Conservation (phyloP, 1,284 basidiomycete genomes). For the Psilocybe mexicana region DNA sequence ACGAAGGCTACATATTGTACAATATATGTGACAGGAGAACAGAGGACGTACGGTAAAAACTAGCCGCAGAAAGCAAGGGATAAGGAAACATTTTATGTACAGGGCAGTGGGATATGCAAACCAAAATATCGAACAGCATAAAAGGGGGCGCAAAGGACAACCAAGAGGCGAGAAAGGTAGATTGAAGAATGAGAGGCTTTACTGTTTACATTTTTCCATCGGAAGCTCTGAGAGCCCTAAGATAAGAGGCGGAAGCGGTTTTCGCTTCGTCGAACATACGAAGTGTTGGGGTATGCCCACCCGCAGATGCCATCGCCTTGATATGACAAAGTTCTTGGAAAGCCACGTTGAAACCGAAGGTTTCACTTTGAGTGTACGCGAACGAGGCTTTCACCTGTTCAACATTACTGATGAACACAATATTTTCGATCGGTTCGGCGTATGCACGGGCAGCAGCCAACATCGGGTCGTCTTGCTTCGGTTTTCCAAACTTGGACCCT, state of each 20-base stretch:
- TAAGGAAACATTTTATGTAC: too few species aligned
- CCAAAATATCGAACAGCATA: too few species aligned
- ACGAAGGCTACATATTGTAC: not conserved
- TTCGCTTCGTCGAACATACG: conserved; percentile 40
- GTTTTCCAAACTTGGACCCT: conserved; percentile 14
- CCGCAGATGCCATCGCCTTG: conserved; percentile 44
- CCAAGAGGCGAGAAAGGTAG: not conserved
- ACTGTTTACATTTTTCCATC: conserved; percentile 8
- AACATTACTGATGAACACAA: conserved; percentile 34
- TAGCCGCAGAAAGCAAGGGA: too few species aligned
- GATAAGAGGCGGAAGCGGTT: conserved; percentile 28
- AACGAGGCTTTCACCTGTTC: conserved; percentile 51
- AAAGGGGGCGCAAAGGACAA: not conserved
- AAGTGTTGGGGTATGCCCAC: conserved; percentile 33
- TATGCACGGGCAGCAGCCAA: conserved; percentile 26
- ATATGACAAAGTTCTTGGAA: conserved; percentile 47
- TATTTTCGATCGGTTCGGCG: conserved; percentile 20
- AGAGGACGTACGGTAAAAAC: too few species aligned
- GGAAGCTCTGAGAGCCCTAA: conserved; percentile 24
- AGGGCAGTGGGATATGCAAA: too few species aligned
- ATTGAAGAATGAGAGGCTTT: too few species aligned
- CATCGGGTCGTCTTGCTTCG: conserved; percentile 24
- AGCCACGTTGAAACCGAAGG: conserved; percentile 48
- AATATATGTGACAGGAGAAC: too few species aligned
- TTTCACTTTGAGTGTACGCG: conserved; percentile 33